These are phyloP conservation scores for Cytospora piceicola DNA, from an alignment of 2,329 filamentous ascomycete species.

Conservation along the genomic window DNA sequence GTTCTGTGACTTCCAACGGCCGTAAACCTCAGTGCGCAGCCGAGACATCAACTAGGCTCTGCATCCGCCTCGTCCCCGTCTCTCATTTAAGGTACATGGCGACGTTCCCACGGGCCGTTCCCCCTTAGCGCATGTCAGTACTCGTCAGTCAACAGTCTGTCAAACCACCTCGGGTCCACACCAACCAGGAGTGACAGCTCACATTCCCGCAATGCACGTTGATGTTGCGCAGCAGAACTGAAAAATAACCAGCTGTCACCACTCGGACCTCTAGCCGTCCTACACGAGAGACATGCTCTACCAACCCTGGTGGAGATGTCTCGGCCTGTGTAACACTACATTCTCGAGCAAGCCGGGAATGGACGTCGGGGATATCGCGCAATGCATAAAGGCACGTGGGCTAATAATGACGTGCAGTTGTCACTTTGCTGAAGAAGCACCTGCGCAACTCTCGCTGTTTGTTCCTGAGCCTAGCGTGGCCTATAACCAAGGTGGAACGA, in stretches of 20 bases:
- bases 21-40: background rate
- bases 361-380: constrained; percentile 19
- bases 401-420: constrained; percentile 23
- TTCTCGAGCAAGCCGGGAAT: background rate
- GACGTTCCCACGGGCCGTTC: background rate
- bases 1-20: background rate
- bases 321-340: constrained; percentile 16
- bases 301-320: constrained; percentile 13
- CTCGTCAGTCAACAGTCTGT: constrained; percentile 6
- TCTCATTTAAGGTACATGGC: background rate
- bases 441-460: background rate
- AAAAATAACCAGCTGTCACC: constrained; percentile 18
- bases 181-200: constrained; percentile 20
- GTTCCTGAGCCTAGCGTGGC: constrained; percentile 16
- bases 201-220: background rate
- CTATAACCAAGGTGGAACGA: background rate
- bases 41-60: constrained; percentile 1
- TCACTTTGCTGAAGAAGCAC: constrained; percentile 9
- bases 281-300: constrained; percentile 6
- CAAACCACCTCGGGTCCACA: constrained; percentile 10
- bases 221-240: constrained; percentile 8
- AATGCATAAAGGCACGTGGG: constrained; percentile 26
- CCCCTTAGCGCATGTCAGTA: constrained; percentile 1
- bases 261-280: constrained; percentile 20
- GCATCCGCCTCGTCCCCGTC: background rate